Evolutionary conservation across 2,329 filamentous ascomycete genomes (phyloP).

Genomic region (Didymella lethalis): DNA sequence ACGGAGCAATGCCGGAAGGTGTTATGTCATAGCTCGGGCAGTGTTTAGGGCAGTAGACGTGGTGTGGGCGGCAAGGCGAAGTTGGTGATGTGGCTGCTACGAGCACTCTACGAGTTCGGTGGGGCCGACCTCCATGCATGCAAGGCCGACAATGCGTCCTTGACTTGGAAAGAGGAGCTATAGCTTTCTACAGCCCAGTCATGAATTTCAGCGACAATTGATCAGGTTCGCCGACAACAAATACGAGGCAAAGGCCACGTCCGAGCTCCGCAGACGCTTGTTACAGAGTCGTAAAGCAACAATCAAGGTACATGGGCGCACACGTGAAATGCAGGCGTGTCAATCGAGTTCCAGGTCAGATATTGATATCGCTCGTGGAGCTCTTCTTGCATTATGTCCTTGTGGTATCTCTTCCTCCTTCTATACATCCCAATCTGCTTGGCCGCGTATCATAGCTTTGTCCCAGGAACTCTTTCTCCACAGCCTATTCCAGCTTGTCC

Average conservation of each 20-base stretch:
- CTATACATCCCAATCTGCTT: background rate
- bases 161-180: background rate
- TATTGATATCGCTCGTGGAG: too few species aligned
- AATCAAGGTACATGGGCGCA: constrained; percentile 12
- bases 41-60: constrained; percentile 20
- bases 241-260: too few species aligned
- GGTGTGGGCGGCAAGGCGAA: constrained; percentile 26
- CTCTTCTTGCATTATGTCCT: background rate
- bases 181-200: background rate
- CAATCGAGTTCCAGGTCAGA: constrained; percentile 15
- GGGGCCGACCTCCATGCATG: constrained; percentile 11
- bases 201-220: background rate
- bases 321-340: constrained; percentile 27
- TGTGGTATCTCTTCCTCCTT: background rate
- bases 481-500: constrained; percentile 83
- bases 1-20: constrained; percentile 22
- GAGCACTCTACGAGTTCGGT: constrained; percentile 28
- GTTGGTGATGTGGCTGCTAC: constrained; percentile 46
- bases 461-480: background rate
- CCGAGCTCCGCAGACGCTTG: too few species aligned
- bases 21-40: constrained; percentile 36
- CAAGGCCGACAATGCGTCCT: constrained; percentile 1
- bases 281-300: background rate
- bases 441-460: background rate
- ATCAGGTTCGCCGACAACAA: too few species aligned